Evolutionary conservation across 768 basidiomycete species (phyloP), one percentile per base, ranked within the genome.

Genomic region (Termitomyces titanicus): DNA sequence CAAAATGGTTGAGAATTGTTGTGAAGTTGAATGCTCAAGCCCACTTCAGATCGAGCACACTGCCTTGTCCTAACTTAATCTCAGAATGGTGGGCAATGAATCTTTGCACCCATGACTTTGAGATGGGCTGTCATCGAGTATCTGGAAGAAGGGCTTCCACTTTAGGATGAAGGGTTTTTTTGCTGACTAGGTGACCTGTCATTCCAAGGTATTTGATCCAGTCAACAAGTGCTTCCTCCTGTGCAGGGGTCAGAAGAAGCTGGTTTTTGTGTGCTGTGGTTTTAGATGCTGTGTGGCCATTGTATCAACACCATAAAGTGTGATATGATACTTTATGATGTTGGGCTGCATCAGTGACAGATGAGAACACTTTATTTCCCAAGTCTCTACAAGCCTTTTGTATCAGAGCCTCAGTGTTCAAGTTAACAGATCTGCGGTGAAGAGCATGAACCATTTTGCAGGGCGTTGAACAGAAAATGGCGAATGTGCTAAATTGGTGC

Each of bases 1-100:
- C 35, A 39, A 72, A 72, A 50, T 70, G 66, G 9, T 65, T 20
- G 1, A 61, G 50, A 10, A 75, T 68, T 11, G 53, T 54, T 7
- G 63, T 37, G 3, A 11, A 39, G 54, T 78, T 77, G 57, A 78
- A 72, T 0, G 64, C 64, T 39, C 65, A 53, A 3, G 66, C 70
- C 27, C 66, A 54, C 49, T 72, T 70, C 1, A 67, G 70, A 53
- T 77, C 73, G 0, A 75, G 61, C 0, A 66, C 68, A 13, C 63
- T 60, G 22, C 69, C 65, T 35, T 54, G 61, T 8, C 61, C 63
- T 33, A 69, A n/a, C n/a, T n/a, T n/a, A n/a, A n/a, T n/a, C n/a
- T n/a, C n/a, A n/a, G n/a, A 59, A 12, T 22, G 18, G 8, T 10
- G 4, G 9, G n/a, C 6, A 8, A 40, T 18, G 8, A 40, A 40